Percentiles rank a stretch among this genome's conserved stretches.
phyloP scores from a whole-genome alignment of 106 monocot species.

The Apostasia shenzhenica region DNA sequence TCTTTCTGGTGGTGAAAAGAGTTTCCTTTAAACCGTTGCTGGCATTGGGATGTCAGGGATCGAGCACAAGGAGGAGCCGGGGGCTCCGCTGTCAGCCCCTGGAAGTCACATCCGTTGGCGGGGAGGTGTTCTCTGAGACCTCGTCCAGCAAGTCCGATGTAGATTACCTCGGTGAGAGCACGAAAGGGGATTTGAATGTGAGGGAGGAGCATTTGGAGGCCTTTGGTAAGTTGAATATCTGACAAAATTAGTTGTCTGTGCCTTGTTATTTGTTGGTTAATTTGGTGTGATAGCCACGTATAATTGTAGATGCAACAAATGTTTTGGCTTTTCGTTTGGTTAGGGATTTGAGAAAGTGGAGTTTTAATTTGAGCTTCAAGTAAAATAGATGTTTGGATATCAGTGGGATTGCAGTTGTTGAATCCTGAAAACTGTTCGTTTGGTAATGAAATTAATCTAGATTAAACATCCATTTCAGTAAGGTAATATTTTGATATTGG shows the following conservation, averaged over 20 bases:
- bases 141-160: slow-evolving; percentile 68
- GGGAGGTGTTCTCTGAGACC: slow-evolving; percentile 71
- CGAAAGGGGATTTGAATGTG: slow-evolving; percentile 88
- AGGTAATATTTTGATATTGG: no score
- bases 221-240: slow-evolving; percentile 41
- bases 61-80: slow-evolving; percentile 9
- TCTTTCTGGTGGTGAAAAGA: background rate
- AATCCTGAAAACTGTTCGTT: no score
- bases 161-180: slow-evolving; percentile 94
- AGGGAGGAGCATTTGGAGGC: slow-evolving; percentile 60
- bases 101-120: slow-evolving; percentile 24
- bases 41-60: slow-evolving; percentile 2
- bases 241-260: background rate
- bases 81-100: slow-evolving; percentile 20
- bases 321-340: no score
- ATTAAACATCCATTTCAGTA: no score
- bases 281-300: no score
- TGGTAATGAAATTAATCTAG: no score
- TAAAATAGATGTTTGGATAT: no score
- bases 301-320: no score
- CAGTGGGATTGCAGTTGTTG: no score
- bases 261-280: no score
- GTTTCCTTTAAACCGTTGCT: background rate
- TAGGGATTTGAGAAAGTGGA: no score
- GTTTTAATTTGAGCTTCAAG: no score